phyloP scores from a whole-genome alignment of 2,329 filamentous ascomycete species.

The Colletotrichum scovillei region DNA sequence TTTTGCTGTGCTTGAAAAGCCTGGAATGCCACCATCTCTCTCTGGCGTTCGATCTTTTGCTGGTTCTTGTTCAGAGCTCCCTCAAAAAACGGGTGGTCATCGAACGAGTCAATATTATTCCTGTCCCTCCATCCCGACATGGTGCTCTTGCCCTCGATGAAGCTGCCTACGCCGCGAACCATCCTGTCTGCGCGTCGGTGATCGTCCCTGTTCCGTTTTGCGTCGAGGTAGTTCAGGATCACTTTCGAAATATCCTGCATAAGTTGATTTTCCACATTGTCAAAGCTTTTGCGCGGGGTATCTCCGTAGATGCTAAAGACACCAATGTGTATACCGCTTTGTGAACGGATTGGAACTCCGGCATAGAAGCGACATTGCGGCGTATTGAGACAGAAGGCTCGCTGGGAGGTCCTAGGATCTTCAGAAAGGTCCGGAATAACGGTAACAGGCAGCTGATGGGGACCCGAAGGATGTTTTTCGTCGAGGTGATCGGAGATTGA shows the following conservation, averaged over 20 bases:
- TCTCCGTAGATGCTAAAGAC: conserved; percentile 50
- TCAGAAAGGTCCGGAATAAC: conserved; percentile 47
- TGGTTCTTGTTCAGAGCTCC: conserved; percentile 35
- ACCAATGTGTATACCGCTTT: conserved; percentile 54
- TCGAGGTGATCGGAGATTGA: not conserved
- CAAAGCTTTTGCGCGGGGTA: conserved; percentile 40
- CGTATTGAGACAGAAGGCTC: conserved; percentile 40
- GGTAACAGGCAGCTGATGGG: conserved; percentile 44
- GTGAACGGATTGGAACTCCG: conserved; percentile 53
- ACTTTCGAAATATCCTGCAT: conserved; percentile 41
- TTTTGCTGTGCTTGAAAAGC: conserved; percentile 19
- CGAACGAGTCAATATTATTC: conserved; percentile 12
- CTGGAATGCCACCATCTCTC: conserved; percentile 46
- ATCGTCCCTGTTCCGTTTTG: conserved; percentile 40
- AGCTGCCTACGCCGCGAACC: conserved; percentile 48
- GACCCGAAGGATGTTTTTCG: not conserved
- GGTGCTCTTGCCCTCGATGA: conserved; percentile 48
- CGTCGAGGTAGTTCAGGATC: conserved; percentile 51
- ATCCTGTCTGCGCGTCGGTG: conserved; percentile 49
- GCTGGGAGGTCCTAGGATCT: conserved; percentile 44
- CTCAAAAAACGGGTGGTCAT: conserved; percentile 26
- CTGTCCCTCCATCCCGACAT: conserved; percentile 41
- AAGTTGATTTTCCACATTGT: conserved; percentile 41
- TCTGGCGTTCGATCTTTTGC: conserved; percentile 16
- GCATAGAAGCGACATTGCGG: conserved; percentile 50